A percentile compares a stretch with the other conserved stretches of the same genome.
These are phyloP conservation scores for Globisporangium canariense DNA, from an alignment of 352 stramenopile species.

Conservation along the genomic window DNA sequence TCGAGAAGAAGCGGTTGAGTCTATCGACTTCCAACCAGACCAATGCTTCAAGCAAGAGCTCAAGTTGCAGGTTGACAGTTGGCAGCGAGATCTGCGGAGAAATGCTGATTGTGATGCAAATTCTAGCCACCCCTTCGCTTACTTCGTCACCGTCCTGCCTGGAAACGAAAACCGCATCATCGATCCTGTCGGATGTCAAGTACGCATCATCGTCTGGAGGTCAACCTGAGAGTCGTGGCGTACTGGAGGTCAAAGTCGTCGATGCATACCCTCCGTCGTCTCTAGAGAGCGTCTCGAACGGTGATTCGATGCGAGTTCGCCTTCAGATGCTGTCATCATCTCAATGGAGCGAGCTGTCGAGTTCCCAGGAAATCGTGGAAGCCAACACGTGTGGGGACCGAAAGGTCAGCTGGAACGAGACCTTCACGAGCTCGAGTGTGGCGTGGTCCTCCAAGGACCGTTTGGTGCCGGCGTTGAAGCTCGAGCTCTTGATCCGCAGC, in stretches of 20 bases:
- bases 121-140: neutral
- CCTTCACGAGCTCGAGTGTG: neutral
- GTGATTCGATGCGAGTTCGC: neutral
- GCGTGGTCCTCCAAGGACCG: constrained; percentile 14
- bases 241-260: constrained; percentile 9
- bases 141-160: neutral
- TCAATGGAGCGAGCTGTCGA: constrained; percentile 8
- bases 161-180: neutral
- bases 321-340: constrained; percentile 1
- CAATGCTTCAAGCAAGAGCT: neutral
- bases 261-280: constrained; percentile 5
- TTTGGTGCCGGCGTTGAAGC: neutral
- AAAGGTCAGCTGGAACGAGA: constrained; percentile 7
- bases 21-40: neutral
- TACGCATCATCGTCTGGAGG: neutral
- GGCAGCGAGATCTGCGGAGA: neutral
- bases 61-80: neutral
- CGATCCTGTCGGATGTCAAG: constrained; percentile 7
- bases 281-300: neutral
- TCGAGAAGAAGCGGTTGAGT: neutral
- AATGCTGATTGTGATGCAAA: neutral
- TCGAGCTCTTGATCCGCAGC: constrained; percentile 2
- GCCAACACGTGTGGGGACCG: neutral
- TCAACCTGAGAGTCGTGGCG: constrained; percentile 2
- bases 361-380: neutral